Percentiles rank a stretch among this genome's conserved stretches.
These are phyloP conservation scores for Phaeolepiota aurea DNA, from an alignment of 768 basidiomycete genomes.

Conservation along the genomic window DNA sequence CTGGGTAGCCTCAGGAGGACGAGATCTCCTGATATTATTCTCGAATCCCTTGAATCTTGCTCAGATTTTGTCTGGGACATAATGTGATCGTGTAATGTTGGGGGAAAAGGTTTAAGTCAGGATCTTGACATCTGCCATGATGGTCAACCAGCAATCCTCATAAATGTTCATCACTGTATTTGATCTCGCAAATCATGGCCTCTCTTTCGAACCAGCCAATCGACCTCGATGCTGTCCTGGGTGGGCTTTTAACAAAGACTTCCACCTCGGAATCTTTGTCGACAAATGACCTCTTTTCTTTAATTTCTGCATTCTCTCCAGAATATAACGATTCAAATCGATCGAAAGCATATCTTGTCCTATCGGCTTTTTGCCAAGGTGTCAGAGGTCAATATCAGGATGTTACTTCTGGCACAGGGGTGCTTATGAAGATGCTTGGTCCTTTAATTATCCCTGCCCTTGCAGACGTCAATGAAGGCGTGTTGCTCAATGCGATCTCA, in stretches of 20 bases:
- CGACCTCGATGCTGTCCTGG: slow-evolving; percentile 14
- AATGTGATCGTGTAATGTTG: background rate
- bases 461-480: slow-evolving; percentile 45
- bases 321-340: slow-evolving; percentile 33
- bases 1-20: slow-evolving; percentile 76
- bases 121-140: no score
- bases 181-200: background rate
- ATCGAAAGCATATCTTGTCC: slow-evolving; percentile 63
- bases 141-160: no score
- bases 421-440: slow-evolving; percentile 42
- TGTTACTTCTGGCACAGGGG: slow-evolving; percentile 38
- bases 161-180: no score
- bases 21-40: slow-evolving; percentile 63
- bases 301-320: slow-evolving; percentile 46
- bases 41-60: background rate
- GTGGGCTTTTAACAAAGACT: slow-evolving; percentile 19
- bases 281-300: slow-evolving; percentile 46
- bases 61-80: background rate
- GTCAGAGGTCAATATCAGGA: slow-evolving; percentile 25
- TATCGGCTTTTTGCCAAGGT: slow-evolving; percentile 63
- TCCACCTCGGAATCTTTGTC: slow-evolving; percentile 26
- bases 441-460: slow-evolving; percentile 41
- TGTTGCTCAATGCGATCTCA: slow-evolving; percentile 45
- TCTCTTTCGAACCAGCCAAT: no score
- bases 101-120: background rate